Base-by-base conservation (phyloP, 768 basidiomycete genomes). In the Boletus subparvulus region DNA sequence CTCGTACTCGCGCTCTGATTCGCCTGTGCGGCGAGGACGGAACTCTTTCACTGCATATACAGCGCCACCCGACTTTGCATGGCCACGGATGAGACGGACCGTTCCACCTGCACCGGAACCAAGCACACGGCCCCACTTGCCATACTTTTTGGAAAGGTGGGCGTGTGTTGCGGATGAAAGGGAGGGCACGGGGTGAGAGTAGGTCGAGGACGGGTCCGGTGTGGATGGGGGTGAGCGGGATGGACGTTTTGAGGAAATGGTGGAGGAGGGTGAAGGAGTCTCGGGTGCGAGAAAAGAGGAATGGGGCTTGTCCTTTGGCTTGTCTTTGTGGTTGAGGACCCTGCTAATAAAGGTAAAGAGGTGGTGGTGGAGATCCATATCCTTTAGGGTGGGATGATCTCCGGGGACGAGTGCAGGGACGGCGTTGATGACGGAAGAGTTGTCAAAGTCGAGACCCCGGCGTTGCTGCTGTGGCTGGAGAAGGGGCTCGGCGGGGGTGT, bases 31-130 rank as follows among this genome's bases (percentile, higher is more conserved):
- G 63, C 92, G 91, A 43, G 94, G 90, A 47, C 96, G 82, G 67
- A 99, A 98, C 76, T 98, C 94, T 74, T 99, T 99, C 61, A 97
- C 97, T 46, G 97, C 97, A 72, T 88, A 99, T 49, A 94, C 87
- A 49, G 81, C 78, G 17, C 90, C 89, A 21, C 92, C 94, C 30
- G 83, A 83, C 80, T 96, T 97, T 62, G 68, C 75, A 69, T 80
- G 83, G 56, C 85, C 88, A 75, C 94, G 95, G 75, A 99, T 96
- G 62, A 99, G 83, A 30, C 97, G 83, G 44, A 99, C 97, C 0
- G 97, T 99, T 26, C 97, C 97, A n/a, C 97, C 97, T 7, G 96
- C 97, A 30, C 97, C 97, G 30, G 88, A 91, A 28, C 97, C 97
- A 10, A 99, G 84, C 17, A 97, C 85, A 50, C 92, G 85, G 39